Evolutionary conservation across 345 rosid genomes (phyloP).

Genomic region (Excoecaria cochinchinensis): DNA sequence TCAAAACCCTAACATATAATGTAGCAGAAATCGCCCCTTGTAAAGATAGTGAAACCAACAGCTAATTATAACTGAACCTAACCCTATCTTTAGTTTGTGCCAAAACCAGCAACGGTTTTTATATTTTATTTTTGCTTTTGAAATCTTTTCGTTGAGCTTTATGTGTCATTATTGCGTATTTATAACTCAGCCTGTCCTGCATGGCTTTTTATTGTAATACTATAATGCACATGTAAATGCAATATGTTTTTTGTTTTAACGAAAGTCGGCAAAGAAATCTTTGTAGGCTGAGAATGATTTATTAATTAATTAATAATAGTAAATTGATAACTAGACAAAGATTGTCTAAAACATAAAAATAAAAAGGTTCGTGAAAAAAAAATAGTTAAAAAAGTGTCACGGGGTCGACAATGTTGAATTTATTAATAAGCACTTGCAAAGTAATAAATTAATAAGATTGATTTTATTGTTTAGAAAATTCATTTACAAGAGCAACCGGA

Average conservation of each 20-base stretch:
- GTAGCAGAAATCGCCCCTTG: constrained; percentile 13
- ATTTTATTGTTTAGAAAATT: background rate
- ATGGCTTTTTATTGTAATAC: background rate
- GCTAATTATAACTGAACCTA: background rate
- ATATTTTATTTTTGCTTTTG: too few relatives aligned
- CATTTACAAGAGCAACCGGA: background rate
- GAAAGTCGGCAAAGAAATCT: background rate
- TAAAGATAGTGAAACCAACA: constrained; percentile 14
- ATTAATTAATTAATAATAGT: background rate
- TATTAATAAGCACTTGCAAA: background rate
- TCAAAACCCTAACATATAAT: background rate
- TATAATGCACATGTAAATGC: background rate
- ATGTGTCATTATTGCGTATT: constrained; percentile 1
- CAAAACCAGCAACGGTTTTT: constrained; percentile 8
- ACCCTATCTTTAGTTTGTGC: background rate
- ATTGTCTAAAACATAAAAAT: background rate
- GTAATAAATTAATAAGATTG: background rate
- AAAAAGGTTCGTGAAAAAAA: background rate
- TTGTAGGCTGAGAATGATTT: background rate
- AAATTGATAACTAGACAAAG: background rate
- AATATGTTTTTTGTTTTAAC: background rate
- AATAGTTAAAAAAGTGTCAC: background rate
- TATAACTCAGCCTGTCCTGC: background rate
- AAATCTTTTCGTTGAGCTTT: background rate
- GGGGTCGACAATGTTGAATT: constrained; percentile 19